Evolutionary conservation across 768 basidiomycete species (phyloP), one percentile per base, ranked within the genome.

Genomic region (Lactarius deliciosus): DNA sequence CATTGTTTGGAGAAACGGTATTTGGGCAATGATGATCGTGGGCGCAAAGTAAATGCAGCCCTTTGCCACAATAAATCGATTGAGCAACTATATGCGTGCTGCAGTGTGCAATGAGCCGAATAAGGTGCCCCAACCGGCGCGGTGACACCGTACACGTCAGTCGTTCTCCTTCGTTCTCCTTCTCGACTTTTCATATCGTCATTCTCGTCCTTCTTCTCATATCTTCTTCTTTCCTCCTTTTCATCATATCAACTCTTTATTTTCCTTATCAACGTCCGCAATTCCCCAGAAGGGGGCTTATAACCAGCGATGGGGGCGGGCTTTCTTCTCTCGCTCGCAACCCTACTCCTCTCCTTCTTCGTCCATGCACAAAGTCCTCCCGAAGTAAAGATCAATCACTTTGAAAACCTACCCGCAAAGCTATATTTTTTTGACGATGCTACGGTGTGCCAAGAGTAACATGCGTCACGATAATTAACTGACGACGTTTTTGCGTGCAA

Each of bases 391-490:
- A 71, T 87, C 61, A 81, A 77, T 40, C 77, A 80, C 64, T 92
- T 96, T 76, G 73, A 83, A 57, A 90, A 91, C 75, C 78, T 91
- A 41, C 94, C 94, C 10, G 83, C 84, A 15, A 82, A 83, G 71
- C 74, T 96, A 61, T 91, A 90, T 79, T 98, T 94, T 82, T 97
- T 98, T 78, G 92, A 98, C 69, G 96, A 97, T 78, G 89, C 92
- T 8, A 77, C 88, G 36, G 96, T 96, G 71, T 71, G 89, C 25
- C 13, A 25, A 1, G 13, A 53, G 25, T 80, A 28, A 8, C 32
- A 50, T 40, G 9, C 28, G 16, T 50, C 32, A 18, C 32, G 16
- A 6, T 32, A 25, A 57, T 40, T 41, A 66, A 8, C 3, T 60
- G 15, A 47, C 58, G 28, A 57, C 13, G 7, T 60, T 34, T 6